Evolutionary conservation across 2,329 filamentous ascomycete genomes (phyloP).

Genomic region (Ophiostoma sp.): DNA sequence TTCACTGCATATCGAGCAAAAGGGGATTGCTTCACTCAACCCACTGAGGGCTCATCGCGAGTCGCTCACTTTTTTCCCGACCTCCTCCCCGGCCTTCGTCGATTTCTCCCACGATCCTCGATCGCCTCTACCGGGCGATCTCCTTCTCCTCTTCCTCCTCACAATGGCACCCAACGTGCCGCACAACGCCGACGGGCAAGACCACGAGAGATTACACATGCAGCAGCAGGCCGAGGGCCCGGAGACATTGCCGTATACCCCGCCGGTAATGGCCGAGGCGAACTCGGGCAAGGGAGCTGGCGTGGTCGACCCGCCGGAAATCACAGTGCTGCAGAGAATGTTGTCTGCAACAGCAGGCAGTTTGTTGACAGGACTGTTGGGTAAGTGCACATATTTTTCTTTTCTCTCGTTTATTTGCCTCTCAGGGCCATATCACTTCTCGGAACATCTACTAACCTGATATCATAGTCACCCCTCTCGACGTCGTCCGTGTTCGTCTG

Average conservation of each 20-base stretch:
- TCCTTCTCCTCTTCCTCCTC: not conserved
- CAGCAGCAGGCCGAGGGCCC: constrained; percentile 37
- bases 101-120: not conserved
- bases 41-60: constrained; percentile 23
- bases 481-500: constrained; percentile 91
- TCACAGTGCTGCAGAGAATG: constrained; percentile 89
- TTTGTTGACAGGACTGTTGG: constrained; percentile 82
- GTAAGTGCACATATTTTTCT: constrained; percentile 47
- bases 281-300: not conserved
- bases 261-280: constrained; percentile 38
- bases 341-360: constrained; percentile 88
- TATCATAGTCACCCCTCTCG: constrained; percentile 79
- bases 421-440: not conserved
- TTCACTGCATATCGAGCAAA: not conserved
- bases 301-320: constrained; percentile 56
- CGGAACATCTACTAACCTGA: not conserved
- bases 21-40: not conserved
- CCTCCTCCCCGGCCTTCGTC: not conserved
- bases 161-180: constrained; percentile 24
- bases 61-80: constrained; percentile 14
- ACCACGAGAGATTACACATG: constrained; percentile 42
- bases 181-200: constrained; percentile 37
- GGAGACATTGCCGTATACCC: constrained; percentile 36
- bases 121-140: not conserved
- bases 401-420: not conserved